phyloP scores from a whole-genome alignment of 1,284 basidiomycete species.

The Naganishia sp. region DNA sequence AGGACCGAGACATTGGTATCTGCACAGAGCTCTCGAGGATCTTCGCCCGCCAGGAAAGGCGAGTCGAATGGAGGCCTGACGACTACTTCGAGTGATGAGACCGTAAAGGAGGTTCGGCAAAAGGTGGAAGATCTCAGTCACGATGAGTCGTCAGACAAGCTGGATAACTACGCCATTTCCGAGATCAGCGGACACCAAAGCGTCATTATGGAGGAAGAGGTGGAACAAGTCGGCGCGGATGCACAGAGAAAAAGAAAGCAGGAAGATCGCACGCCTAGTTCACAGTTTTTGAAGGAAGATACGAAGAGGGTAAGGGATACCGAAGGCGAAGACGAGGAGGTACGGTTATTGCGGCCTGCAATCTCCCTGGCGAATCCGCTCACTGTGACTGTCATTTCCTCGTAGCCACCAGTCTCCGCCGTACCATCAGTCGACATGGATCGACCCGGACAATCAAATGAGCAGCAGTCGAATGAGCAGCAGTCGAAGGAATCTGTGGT shows the following conservation, averaged over 20 bases:
- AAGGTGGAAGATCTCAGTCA: constrained; percentile 50
- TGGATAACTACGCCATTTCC: constrained; percentile 20
- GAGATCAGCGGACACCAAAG: constrained; percentile 12
- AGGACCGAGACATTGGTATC: constrained; percentile 37
- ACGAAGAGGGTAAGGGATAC: constrained; percentile 29
- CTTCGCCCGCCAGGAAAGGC: constrained; percentile 22
- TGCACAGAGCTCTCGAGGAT: constrained; percentile 23
- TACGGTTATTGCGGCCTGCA: constrained; percentile 1
- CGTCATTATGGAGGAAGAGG: neutral
- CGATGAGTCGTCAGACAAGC: constrained; percentile 41
- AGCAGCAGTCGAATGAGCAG: constrained; percentile 10
- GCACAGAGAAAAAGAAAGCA: constrained; percentile 32
- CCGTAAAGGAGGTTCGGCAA: constrained; percentile 48
- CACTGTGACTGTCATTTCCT: neutral
- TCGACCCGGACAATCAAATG: neutral
- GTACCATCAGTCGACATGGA: constrained; percentile 21
- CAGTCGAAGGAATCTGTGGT: constrained; percentile 8
- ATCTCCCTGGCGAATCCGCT: neutral
- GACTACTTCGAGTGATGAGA: constrained; percentile 35
- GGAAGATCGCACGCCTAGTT: constrained; percentile 27
- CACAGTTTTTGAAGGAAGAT: constrained; percentile 19
- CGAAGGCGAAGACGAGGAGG: constrained; percentile 8
- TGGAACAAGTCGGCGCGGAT: neutral
- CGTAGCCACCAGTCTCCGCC: constrained; percentile 24
- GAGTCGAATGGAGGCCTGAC: constrained; percentile 13